phyloP scores from a whole-genome alignment of 2,329 filamentous ascomycete species.

The Cladosporium colombiae region DNA sequence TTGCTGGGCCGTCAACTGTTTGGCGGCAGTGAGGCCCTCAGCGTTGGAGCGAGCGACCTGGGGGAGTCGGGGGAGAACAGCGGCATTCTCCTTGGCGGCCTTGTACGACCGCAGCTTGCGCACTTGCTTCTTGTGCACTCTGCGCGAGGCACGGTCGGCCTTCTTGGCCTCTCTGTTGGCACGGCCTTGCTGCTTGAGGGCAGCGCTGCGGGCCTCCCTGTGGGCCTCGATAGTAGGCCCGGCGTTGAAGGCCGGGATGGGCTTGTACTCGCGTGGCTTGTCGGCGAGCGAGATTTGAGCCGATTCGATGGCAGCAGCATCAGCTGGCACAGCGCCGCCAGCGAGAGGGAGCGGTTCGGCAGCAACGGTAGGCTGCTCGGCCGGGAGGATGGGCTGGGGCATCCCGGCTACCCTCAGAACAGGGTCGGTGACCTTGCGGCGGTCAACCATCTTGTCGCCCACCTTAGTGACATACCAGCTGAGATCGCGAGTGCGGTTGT shows the following conservation, averaged over 20 bases:
- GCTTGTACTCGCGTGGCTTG: background rate
- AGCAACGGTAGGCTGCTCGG: background rate
- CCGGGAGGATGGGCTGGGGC: background rate
- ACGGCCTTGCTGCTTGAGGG: background rate
- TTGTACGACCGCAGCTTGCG: slow-evolving; percentile 5
- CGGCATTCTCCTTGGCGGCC: background rate
- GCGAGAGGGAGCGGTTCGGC: background rate
- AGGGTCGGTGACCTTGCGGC: slow-evolving; percentile 1
- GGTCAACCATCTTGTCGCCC: background rate
- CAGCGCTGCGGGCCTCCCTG: background rate
- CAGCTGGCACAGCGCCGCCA: background rate
- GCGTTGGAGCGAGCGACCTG: background rate
- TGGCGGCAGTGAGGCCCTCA: background rate
- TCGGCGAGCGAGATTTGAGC: background rate
- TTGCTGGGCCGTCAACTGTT: background rate
- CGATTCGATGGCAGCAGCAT: background rate
- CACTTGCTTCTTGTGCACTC: background rate
- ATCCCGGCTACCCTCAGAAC: background rate
- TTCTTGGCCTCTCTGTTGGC: background rate
- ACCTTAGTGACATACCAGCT: background rate
- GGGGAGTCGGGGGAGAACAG: background rate
- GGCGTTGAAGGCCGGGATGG: background rate
- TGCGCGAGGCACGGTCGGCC: background rate
- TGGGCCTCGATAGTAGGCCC: background rate
- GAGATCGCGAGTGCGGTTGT: background rate